Evolutionary conservation across 2,329 filamentous ascomycete species (phyloP), one percentile per base, ranked within the genome.

Genomic region (Penicillium sp.): DNA sequence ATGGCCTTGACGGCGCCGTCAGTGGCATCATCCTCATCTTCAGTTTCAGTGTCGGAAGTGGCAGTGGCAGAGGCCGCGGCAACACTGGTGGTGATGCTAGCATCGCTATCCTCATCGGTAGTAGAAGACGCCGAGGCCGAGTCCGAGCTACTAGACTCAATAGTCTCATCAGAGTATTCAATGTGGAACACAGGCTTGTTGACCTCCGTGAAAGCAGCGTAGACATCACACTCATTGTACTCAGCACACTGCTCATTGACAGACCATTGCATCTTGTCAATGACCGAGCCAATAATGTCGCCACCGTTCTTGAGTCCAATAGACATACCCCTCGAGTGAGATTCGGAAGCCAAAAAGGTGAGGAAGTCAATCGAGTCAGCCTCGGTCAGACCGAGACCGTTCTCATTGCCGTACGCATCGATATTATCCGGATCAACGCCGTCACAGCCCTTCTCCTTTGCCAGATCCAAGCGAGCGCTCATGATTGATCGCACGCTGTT

Each of bases 371-470:
- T 72, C 0, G 86, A 78, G 61, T 88, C 83, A 1, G 74, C 67
- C 38, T 77, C 56, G 1, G 82, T 88, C 22, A 90, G 76, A n/a
- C 68, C 74, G n/a, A 90, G 75, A 1, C 85, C 87, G 51, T 86
- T 88, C 14, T 83, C 74, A 63, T 88, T 88, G 67, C 82, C 72
- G 66, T 84, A 89, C 2, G 79, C 85, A 64, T 89, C 87, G 4
- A 89, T 80, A 59, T 90, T 90, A 66, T 90, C 87, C 0, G 87
- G 85, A 66, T 90, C 87, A 8, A 90, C 81, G 3, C 82, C 88
- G 65, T 88, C 81, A 59, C 87, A 89, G 5, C 85, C 84, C 67
- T 88, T 88, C 31, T 77, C 55, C 22, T 71, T 70, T 0, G 88
- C 88, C 42, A 84, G 63, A 41, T 82, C 75, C 38, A 90, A 80